phyloP scores from a whole-genome alignment of 352 stramenopile species.

The Globisporangium iwayamae region DNA sequence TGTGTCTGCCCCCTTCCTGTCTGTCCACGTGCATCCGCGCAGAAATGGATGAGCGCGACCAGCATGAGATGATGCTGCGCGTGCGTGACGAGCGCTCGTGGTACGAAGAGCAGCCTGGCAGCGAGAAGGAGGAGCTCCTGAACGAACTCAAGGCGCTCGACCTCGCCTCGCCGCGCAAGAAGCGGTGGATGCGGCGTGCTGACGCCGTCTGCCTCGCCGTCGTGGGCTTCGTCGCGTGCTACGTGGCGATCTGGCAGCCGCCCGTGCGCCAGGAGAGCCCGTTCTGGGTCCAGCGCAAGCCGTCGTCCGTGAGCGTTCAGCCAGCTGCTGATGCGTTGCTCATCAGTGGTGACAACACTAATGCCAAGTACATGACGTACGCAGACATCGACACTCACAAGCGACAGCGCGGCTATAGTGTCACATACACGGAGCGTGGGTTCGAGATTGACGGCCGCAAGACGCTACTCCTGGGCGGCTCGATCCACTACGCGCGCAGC shows the following conservation, averaged over 20 bases:
- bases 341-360: background rate
- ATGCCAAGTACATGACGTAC: constrained; percentile 52
- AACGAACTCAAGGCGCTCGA: background rate
- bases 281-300: constrained; percentile 10
- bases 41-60: background rate
- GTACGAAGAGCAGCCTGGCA: background rate
- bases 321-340: background rate
- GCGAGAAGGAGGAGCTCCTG: background rate
- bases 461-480: constrained; percentile 62
- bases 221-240: constrained; percentile 47
- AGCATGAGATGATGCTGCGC: background rate
- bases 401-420: constrained; percentile 42
- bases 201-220: constrained; percentile 48
- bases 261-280: constrained; percentile 39
- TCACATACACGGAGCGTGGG: constrained; percentile 41
- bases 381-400: constrained; percentile 40
- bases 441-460: constrained; percentile 56
- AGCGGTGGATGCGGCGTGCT: constrained; percentile 33
- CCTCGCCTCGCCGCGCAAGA: background rate
- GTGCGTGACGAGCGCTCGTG: constrained; percentile 11
- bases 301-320: background rate
- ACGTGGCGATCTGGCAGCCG: constrained; percentile 42
- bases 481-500: constrained; percentile 63
- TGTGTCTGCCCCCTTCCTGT: background rate
- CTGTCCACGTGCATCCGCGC: background rate